Evolutionary conservation across 352 stramenopile species (phyloP), one percentile per base, ranked within the genome.

Genomic region (Pythium periplocum): DNA sequence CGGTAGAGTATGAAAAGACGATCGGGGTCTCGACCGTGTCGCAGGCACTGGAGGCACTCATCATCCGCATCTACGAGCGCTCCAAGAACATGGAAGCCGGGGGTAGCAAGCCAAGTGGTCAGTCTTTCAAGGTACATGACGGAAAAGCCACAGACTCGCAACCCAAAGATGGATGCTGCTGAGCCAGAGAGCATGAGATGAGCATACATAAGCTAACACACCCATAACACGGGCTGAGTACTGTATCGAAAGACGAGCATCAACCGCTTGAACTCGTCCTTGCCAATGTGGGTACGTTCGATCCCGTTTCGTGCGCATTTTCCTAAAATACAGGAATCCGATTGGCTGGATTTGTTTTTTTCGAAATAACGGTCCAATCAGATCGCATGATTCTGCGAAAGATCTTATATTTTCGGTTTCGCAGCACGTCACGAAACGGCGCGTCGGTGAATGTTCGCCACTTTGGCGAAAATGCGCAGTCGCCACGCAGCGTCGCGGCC

Each of bases 11-110:
- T 45, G 74, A 86, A 51, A 72, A 74, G 43, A 79, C 66, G 5
- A 31, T 64, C 0, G 51, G 58, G 2, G 66, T 84, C 31, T 61
- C 57, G 52, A 82, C 68, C 0, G 68, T 87, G 30, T 69, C 73
- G 7, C 64, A 83, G 49, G 76, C 75, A 5, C 64, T 90, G 10
- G 79, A 90, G 49, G 73, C 76, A 12, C 77, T 90, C 11, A 53
- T 90, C 30, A 33, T 87, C 9, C 69, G 72, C 34, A 86, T 87
- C 57, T 87, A 86, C 60, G 69, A 73, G 52, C 77, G 77, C n/a
- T 84, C 77, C 31, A 82, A 82, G 52, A 58, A 86, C 59, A 81
- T 84, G 50, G 37, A 57, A 3, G 74, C 72, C 0, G 74, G 71
- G 7, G 77, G 64, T 1, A 66, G 55, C 45, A 85, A 83, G 53